These are phyloP conservation scores for Aspergillus pseudoterreus DNA, from an alignment of 2,329 filamentous ascomycete species.

Conservation along the genomic window DNA sequence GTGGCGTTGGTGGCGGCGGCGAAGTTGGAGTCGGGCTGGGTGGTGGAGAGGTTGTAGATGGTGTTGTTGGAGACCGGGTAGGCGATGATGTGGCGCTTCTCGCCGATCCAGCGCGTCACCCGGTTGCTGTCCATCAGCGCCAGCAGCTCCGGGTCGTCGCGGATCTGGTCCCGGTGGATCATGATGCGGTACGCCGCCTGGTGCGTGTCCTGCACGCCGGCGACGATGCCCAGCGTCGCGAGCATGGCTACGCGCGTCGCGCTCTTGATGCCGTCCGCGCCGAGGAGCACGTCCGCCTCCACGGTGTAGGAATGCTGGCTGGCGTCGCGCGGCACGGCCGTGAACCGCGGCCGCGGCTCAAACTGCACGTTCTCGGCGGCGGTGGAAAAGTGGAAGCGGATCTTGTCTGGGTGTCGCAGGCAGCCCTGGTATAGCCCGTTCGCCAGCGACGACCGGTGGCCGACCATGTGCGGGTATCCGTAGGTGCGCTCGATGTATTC, in stretches of 20 bases:
- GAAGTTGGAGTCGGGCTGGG: conserved; percentile 59
- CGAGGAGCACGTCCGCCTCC: conserved; percentile 50
- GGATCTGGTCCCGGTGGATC: conserved; percentile 45
- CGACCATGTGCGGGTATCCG: conserved; percentile 74
- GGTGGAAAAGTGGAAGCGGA: conserved; percentile 67
- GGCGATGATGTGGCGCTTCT: conserved; percentile 63
- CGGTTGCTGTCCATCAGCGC: conserved; percentile 54
- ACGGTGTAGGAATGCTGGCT: conserved; percentile 46
- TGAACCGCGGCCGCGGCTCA: conserved; percentile 58
- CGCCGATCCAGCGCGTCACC: conserved; percentile 64
- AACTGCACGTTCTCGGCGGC: conserved; percentile 57
- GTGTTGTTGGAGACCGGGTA: conserved; percentile 62
- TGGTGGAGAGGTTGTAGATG: conserved; percentile 64
- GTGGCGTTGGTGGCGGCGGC: conserved; percentile 56
- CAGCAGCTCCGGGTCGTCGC: conserved; percentile 50
- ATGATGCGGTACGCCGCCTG: conserved; percentile 55
- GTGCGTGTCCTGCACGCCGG: conserved; percentile 46
- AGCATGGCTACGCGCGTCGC: conserved; percentile 43
- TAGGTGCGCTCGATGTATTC: conserved; percentile 65
- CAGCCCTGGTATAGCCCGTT: conserved; percentile 69
- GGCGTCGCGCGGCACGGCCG: conserved; percentile 54
- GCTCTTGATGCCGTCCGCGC: conserved; percentile 55
- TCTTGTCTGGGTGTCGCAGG: conserved; percentile 52
- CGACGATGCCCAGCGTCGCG: conserved; percentile 32
- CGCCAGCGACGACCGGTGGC: conserved; percentile 70